These are phyloP conservation scores for Chloropicon primus DNA, from an alignment of 139 green algal genomes.

Conservation along the genomic window DNA sequence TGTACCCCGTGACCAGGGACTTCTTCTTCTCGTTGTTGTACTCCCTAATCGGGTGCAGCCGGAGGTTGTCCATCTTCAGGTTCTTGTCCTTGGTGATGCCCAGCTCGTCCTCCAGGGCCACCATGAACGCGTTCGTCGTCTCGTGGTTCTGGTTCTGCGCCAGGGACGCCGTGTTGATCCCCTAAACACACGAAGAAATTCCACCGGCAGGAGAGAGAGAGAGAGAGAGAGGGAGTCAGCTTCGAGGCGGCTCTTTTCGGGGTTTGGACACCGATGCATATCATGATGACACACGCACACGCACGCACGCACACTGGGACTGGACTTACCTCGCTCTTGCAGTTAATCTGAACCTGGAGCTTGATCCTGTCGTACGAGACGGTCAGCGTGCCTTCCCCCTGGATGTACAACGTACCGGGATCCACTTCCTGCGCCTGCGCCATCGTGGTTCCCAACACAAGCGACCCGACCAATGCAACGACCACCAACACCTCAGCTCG, in stretches of 20 bases:
- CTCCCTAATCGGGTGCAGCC: not conserved
- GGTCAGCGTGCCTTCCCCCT: not conserved
- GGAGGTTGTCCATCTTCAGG: not conserved
- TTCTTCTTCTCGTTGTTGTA: not conserved
- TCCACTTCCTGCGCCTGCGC: not conserved
- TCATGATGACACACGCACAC: too few relatives aligned
- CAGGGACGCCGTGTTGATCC: not conserved
- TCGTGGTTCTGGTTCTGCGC: not conserved
- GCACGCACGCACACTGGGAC: too few relatives aligned
- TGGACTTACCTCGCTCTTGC: not conserved
- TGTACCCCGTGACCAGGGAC: not conserved
- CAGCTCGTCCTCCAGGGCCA: not conserved
- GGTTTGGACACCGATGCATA: too few relatives aligned
- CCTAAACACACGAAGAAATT: too few relatives aligned
- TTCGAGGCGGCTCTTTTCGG: too few relatives aligned
- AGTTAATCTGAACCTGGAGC: not conserved
- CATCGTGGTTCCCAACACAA: not conserved
- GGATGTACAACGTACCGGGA: not conserved
- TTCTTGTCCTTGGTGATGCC: not conserved
- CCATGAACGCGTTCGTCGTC: not conserved
- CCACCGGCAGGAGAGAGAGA: too few relatives aligned
- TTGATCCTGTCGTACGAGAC: not conserved
- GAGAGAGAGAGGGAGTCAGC: too few relatives aligned
- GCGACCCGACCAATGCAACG: too few relatives aligned
- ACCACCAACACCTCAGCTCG: too few relatives aligned